phyloP scores from a whole-genome alignment of 2,329 filamentous ascomycete species.

The Colletotrichum liaoningense region DNA sequence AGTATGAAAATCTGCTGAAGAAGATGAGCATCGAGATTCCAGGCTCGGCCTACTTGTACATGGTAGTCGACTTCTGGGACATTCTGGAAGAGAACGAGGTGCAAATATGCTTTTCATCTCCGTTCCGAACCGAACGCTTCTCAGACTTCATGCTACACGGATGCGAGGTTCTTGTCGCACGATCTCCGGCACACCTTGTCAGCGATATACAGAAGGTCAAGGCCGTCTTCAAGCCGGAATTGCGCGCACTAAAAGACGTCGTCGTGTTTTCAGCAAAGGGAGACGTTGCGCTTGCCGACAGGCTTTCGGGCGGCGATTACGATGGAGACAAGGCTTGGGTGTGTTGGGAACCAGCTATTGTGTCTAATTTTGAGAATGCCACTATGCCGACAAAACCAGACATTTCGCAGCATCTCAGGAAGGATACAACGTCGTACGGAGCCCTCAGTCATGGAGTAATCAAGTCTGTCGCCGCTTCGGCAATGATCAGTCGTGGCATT shows the following conservation, averaged over 20 bases:
- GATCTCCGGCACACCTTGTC: conserved; percentile 75
- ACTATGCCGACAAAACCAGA: conserved; percentile 57
- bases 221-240: conserved; percentile 66
- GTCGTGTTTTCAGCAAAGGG: conserved; percentile 80
- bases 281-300: conserved; percentile 70
- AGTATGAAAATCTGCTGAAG: conserved; percentile 64
- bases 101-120: conserved; percentile 74
- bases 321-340: conserved; percentile 83
- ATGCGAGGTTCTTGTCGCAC: conserved; percentile 73
- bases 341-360: conserved; percentile 77
- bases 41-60: conserved; percentile 71
- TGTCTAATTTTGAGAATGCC: conserved; percentile 74
- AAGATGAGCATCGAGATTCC: conserved; percentile 71
- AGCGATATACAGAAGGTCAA: conserved; percentile 80
- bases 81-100: conserved; percentile 74
- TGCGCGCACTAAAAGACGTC: conserved; percentile 80
- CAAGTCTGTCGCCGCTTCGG: conserved; percentile 43
- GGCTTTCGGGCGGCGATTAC: conserved; percentile 83
- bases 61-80: conserved; percentile 75
- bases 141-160: conserved; percentile 65
- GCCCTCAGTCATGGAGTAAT: conserved; percentile 49
- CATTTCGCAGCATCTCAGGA: conserved; percentile 62
- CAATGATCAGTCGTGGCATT: conserved; percentile 66
- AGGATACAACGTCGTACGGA: conserved; percentile 58
- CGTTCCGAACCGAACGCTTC: conserved; percentile 67